Conservation (phyloP, 768 basidiomycete genomes). For the Termitomyces sp. region DNA sequence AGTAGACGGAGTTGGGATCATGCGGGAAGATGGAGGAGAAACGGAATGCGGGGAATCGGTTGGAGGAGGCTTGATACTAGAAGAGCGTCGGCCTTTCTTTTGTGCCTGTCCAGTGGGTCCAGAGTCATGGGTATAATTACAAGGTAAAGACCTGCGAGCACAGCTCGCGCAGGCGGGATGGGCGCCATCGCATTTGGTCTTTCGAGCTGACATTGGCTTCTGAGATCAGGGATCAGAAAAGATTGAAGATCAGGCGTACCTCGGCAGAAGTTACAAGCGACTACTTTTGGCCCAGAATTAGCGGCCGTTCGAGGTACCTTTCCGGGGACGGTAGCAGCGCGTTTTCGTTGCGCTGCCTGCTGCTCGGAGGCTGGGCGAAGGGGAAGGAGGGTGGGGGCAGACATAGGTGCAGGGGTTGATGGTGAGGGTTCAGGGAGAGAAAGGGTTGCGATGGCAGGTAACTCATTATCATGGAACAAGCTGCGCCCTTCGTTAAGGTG, state of each 20-base stretch:
- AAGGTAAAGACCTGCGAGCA: constrained; percentile 68
- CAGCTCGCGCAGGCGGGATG: constrained; percentile 85
- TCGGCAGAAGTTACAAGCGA: constrained; percentile 87
- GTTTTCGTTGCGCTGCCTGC: constrained; percentile 65
- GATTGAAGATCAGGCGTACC: constrained; percentile 37
- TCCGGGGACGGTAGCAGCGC: constrained; percentile 66
- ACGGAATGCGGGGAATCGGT: constrained; percentile 43
- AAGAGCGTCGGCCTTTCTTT: constrained; percentile 53
- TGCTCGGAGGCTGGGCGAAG: constrained; percentile 66
- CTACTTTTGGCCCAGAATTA: constrained; percentile 79
- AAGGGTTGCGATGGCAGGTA: constrained; percentile 72
- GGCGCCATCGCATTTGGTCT: constrained; percentile 87
- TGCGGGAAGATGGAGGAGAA: constrained; percentile 56
- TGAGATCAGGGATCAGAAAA: constrained; percentile 1
- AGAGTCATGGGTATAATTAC: constrained; percentile 77
- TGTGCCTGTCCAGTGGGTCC: constrained; percentile 29
- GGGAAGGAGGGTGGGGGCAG: constrained; percentile 60
- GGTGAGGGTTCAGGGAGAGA: constrained; percentile 57
- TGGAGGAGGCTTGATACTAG: constrained; percentile 44
- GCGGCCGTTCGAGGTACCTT: constrained; percentile 56
- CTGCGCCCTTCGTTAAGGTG: constrained; percentile 34
- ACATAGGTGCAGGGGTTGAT: constrained; percentile 54
- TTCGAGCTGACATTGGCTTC: constrained; percentile 58
- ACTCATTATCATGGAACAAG: constrained; percentile 57
- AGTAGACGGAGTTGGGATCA: constrained; percentile 47